A percentile compares a stretch with the other conserved stretches of the same genome.
Evolutionary conservation across 768 basidiomycete species (phyloP).

Genomic region (Pilatotrama ljubarskyi): DNA sequence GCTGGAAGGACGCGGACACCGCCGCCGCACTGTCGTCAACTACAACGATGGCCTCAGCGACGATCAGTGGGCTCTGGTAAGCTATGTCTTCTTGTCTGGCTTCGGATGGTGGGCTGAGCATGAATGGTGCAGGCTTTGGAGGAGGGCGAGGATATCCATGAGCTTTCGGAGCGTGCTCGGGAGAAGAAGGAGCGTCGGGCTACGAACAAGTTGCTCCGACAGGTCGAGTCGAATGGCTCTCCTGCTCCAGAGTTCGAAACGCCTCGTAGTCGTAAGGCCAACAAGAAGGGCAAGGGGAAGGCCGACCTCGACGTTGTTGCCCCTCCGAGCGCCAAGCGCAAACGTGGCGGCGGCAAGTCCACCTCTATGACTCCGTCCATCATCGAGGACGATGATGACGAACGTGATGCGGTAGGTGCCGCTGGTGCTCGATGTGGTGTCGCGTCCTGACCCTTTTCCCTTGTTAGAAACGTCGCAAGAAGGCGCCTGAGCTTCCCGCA

Average conservation of each 20-base stretch:
- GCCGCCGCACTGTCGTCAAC: slow-evolving; percentile 79
- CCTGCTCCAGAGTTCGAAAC: slow-evolving; percentile 29
- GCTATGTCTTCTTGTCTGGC: slow-evolving; percentile 24
- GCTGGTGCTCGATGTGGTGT: neutral
- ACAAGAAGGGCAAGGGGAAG: slow-evolving; percentile 62
- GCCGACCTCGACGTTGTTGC: slow-evolving; percentile 31
- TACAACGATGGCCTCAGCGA: slow-evolving; percentile 95
- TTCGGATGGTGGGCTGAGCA: neutral
- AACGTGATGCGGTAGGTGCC: slow-evolving; percentile 60
- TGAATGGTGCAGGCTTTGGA: slow-evolving; percentile 58
- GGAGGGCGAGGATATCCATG: slow-evolving; percentile 78
- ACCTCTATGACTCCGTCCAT: slow-evolving; percentile 77
- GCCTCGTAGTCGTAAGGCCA: slow-evolving; percentile 51
- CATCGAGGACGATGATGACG: slow-evolving; percentile 76
- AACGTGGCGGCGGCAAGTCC: slow-evolving; percentile 68
- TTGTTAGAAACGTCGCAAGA: slow-evolving; percentile 87
- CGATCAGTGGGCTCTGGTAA: slow-evolving; percentile 87
- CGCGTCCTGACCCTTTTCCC: neutral
- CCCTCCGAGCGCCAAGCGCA: slow-evolving; percentile 65
- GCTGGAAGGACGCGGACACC: slow-evolving; percentile 80
- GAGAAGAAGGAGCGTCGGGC: slow-evolving; percentile 66
- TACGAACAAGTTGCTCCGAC: slow-evolving; percentile 58
- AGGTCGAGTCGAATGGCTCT: slow-evolving; percentile 42
- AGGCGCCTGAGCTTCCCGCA: slow-evolving; percentile 54
- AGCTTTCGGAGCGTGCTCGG: slow-evolving; percentile 63